Percentiles rank a stretch among this genome's conserved stretches.
Conservation (phyloP, 148 eudicot species). For the Rheum nobile region DNA sequence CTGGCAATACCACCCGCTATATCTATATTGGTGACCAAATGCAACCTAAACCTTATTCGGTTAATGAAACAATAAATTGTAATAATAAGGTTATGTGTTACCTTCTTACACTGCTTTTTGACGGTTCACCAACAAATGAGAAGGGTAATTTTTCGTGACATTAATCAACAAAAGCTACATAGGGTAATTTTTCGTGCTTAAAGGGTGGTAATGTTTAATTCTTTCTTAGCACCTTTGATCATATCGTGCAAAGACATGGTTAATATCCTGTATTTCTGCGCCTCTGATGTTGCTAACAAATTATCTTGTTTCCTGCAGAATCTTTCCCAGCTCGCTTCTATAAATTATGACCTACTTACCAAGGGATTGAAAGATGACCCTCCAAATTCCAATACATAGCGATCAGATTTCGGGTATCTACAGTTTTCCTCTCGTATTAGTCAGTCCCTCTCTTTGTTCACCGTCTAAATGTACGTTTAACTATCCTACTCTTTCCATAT, state of each 20-base stretch:
- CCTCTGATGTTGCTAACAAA: background rate
- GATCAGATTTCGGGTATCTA: conserved; percentile 2
- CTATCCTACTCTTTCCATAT: background rate
- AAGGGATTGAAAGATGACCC: conserved; percentile 92
- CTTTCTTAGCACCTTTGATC: background rate
- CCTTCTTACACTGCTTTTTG: background rate
- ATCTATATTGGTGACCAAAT: background rate
- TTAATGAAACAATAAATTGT: background rate
- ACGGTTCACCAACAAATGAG: background rate
- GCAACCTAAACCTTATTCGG: background rate
- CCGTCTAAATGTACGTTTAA: background rate
- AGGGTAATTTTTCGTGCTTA: background rate
- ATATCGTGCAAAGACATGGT: background rate
- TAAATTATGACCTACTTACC: conserved; percentile 71
- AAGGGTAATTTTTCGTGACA: background rate
- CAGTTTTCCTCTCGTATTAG: background rate
- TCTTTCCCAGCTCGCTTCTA: conserved; percentile 89
- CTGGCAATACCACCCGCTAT: background rate
- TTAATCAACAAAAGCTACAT: background rate
- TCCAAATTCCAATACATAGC: conserved; percentile 26
- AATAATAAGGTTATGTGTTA: background rate
- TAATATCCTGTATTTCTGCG: background rate
- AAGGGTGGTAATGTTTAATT: background rate
- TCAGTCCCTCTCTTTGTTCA: background rate
- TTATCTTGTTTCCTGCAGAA: conserved; percentile 37